Conservation (phyloP, 106 monocot species). For the Acanthochlamys bracteata region DNA sequence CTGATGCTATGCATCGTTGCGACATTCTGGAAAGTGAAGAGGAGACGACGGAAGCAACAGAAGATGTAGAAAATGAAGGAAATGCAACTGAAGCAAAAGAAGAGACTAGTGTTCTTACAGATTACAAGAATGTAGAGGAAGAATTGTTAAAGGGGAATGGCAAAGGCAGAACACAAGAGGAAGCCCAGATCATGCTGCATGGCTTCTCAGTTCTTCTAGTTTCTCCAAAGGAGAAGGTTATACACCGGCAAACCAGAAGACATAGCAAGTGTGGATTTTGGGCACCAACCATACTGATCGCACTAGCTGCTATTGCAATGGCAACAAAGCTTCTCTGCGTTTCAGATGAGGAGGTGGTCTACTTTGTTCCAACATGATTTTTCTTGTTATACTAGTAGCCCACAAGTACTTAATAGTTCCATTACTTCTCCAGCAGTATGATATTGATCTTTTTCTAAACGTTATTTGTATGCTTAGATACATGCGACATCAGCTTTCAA, state of each 20-base stretch:
- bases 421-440: too few relatives aligned
- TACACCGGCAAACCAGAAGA: too few relatives aligned
- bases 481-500: too few relatives aligned
- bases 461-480: too few relatives aligned
- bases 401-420: too few relatives aligned
- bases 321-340: not conserved
- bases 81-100: not conserved
- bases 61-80: not conserved
- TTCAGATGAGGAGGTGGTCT: slow-evolving; percentile 4
- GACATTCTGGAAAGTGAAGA: too few relatives aligned
- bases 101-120: too few relatives aligned
- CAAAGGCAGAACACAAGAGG: not conserved
- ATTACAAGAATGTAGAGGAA: too few relatives aligned
- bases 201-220: not conserved
- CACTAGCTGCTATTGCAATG: not conserved
- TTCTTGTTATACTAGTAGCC: not conserved
- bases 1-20: too few relatives aligned
- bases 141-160: not conserved
- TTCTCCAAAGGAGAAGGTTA: not conserved
- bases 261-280: too few relatives aligned
- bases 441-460: too few relatives aligned
- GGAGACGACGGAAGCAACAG: not conserved
- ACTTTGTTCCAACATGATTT: slow-evolving; percentile 13
- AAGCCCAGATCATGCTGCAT: not conserved
- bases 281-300: too few relatives aligned